Conservation (phyloP, 1,284 basidiomycete genomes). For the Pseudozyma sp. region DNA sequence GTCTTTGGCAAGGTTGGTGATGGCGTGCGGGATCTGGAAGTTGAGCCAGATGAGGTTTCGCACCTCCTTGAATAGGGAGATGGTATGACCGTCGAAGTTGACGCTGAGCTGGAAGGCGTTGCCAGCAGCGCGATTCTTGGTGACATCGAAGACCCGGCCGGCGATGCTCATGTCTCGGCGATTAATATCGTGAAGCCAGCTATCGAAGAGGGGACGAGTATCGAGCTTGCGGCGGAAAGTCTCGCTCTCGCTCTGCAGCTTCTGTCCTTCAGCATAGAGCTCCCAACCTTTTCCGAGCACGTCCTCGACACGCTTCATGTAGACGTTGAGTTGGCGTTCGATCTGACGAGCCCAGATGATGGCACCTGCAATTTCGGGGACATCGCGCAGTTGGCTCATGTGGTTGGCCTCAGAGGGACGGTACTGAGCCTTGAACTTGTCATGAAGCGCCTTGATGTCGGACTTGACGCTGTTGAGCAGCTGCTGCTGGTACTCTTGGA, state of each 20-base stretch:
- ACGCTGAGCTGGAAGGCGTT: slow-evolving; percentile 83
- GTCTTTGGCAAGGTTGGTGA: slow-evolving; percentile 95
- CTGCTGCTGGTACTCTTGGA: slow-evolving; percentile 97
- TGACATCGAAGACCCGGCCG: slow-evolving; percentile 96
- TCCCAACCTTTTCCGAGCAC: slow-evolving; percentile 99
- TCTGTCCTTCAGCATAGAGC: slow-evolving; percentile 97
- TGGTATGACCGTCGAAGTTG: slow-evolving; percentile 97
- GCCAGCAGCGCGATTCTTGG: slow-evolving; percentile 75
- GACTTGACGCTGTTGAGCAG: slow-evolving; percentile 80
- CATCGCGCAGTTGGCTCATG: slow-evolving; percentile 97
- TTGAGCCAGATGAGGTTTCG: slow-evolving; percentile 94
- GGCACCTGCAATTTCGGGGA: slow-evolving; percentile 95
- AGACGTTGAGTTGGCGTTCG: slow-evolving; percentile 91
- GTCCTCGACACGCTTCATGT: slow-evolving; percentile 99
- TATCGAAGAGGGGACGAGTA: slow-evolving; percentile 91
- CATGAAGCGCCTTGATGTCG: slow-evolving; percentile 93
- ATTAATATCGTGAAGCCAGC: slow-evolving; percentile 95
- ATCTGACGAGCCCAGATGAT: slow-evolving; percentile 99
- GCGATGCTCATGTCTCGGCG: slow-evolving; percentile 86
- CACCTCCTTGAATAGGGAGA: slow-evolving; percentile 98
- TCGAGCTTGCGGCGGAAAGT: slow-evolving; percentile 97
- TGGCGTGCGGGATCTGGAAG: slow-evolving; percentile 93
- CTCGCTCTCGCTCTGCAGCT: slow-evolving; percentile 88
- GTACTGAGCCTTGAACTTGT: slow-evolving; percentile 86
- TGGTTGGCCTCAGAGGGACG: slow-evolving; percentile 94